phyloP scores from a whole-genome alignment of 1,139 yeast species.

The Magnusiomyces suaveolens region DNA sequence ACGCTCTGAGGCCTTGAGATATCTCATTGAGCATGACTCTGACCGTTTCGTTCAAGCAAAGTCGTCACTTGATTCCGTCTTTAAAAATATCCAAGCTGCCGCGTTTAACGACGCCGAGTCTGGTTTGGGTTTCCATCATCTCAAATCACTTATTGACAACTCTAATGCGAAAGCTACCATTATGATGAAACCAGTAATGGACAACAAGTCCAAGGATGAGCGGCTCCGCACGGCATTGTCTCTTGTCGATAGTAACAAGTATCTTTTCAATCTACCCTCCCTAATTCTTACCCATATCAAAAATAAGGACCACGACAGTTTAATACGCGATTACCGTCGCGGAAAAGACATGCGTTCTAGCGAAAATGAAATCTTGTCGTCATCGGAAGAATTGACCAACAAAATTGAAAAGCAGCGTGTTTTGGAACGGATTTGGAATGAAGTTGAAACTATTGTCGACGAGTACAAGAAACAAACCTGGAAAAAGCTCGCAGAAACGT shows the following conservation, averaged over 20 bases:
- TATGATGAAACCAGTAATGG: constrained; percentile 66
- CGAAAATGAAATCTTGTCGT: constrained; percentile 15
- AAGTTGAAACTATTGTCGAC: constrained; percentile 55
- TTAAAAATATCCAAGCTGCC: constrained; percentile 39
- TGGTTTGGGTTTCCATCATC: constrained; percentile 27
- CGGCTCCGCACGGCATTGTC: constrained; percentile 52
- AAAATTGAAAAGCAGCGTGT: constrained; percentile 23
- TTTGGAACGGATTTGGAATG: constrained; percentile 51
- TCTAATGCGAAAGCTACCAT: constrained; percentile 44
- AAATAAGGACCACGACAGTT: constrained; percentile 56
- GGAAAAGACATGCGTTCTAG: constrained; percentile 38
- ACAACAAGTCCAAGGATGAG: constrained; percentile 50
- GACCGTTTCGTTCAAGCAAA: constrained; percentile 69
- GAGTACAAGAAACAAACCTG: constrained; percentile 57
- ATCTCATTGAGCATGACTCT: constrained; percentile 64
- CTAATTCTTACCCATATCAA: constrained; percentile 45
- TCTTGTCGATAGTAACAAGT: constrained; percentile 51
- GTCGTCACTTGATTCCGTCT: constrained; percentile 50
- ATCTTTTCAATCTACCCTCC: constrained; percentile 65
- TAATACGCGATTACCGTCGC: constrained; percentile 58
- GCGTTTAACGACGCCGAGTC: constrained; percentile 34
- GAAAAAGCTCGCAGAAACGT: constrained; percentile 43
- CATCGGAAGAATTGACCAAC: constrained; percentile 20
- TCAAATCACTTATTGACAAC: constrained; percentile 30
- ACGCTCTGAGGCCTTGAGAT: constrained; percentile 57